phyloP scores from a whole-genome alignment of 345 rosid species.

The Trapa bicornis region DNA sequence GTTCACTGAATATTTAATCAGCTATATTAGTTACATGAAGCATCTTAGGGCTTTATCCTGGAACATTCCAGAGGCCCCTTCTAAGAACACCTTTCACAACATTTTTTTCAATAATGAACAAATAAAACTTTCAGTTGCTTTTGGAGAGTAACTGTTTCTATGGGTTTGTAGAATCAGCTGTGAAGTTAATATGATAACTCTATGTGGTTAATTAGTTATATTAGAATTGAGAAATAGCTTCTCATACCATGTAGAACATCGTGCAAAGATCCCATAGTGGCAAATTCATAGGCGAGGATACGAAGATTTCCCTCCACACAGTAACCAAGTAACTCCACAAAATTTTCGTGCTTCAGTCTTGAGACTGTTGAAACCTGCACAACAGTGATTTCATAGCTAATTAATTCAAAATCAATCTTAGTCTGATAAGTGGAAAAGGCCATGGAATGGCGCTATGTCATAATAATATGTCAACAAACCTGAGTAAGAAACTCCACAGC shows the following conservation, averaged over 20 bases:
- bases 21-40: not conserved
- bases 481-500: slow-evolving; percentile 75
- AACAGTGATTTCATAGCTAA: not conserved
- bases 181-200: not conserved
- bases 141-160: not conserved
- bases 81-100: not conserved
- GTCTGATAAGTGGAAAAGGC: slow-evolving; percentile 1
- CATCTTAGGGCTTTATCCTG: not conserved
- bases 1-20: too few species aligned
- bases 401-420: not conserved
- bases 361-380: slow-evolving; percentile 75
- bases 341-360: slow-evolving; percentile 68
- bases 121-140: not conserved
- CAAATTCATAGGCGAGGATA: slow-evolving; percentile 90
- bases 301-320: slow-evolving; percentile 77
- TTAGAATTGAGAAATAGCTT: not conserved
- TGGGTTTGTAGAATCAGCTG: not conserved
- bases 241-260: slow-evolving; percentile 76
- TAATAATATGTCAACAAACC: slow-evolving; percentile 22
- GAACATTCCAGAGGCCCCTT: not conserved
- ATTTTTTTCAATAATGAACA: not conserved
- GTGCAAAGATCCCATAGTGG: slow-evolving; percentile 98
- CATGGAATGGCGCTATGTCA: not conserved
- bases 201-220: not conserved
- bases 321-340: slow-evolving; percentile 79